Conservation (phyloP, 1,139 yeast genomes). For the Chernovozyma sophiae-reginae region DNA sequence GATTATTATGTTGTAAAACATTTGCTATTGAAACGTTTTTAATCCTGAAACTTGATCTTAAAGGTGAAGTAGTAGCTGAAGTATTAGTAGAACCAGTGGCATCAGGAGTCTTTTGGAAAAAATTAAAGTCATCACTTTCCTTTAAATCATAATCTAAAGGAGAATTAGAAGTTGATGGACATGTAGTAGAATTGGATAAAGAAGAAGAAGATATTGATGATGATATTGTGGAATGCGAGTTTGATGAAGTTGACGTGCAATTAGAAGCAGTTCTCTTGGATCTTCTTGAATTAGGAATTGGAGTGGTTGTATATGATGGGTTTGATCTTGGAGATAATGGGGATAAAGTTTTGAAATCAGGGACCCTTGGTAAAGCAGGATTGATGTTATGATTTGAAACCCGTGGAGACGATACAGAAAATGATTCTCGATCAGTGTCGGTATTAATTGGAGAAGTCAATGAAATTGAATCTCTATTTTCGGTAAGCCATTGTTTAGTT, state of each 20-base stretch:
- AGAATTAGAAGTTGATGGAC: neutral
- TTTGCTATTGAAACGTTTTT: conserved; percentile 3
- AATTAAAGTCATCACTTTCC: conserved; percentile 7
- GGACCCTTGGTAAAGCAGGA: neutral
- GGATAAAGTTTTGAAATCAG: neutral
- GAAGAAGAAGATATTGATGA: neutral
- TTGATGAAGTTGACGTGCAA: neutral
- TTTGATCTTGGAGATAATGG: neutral
- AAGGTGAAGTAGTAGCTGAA: no score
- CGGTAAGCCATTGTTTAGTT: conserved; percentile 21
- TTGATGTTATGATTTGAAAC: neutral
- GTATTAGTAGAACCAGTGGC: conserved; percentile 2
- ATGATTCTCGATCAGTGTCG: neutral
- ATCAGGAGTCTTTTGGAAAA: conserved; percentile 4
- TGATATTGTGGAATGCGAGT: neutral
- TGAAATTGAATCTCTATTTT: neutral
- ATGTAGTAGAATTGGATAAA: neutral
- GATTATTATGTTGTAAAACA: conserved; percentile 11
- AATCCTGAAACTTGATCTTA: neutral
- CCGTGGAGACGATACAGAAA: neutral
- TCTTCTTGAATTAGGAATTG: neutral
- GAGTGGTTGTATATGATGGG: neutral
- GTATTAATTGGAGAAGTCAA: neutral
- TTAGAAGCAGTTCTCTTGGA: neutral
- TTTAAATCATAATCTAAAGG: neutral